Percentiles rank a stretch among this genome's conserved stretches.
Conservation (phyloP, 495 filamentous ascomycete species). For the Podospora sp. region DNA sequence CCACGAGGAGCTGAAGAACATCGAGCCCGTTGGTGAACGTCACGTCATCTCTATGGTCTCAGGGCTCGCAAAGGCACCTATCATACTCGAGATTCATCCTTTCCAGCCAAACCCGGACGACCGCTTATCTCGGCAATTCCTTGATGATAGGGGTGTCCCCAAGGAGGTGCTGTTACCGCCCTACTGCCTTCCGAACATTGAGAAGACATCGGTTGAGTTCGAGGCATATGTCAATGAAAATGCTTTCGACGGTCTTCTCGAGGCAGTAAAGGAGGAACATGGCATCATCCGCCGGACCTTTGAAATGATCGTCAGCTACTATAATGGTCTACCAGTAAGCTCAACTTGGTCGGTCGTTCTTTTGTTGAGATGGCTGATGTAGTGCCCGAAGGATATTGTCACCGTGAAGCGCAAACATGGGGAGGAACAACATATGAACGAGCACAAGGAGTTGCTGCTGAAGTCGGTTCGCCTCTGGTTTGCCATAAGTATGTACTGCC, state of each 20-base stretch:
- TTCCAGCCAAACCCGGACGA: constrained; percentile 39
- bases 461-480: constrained; percentile 45
- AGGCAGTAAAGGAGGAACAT: constrained; percentile 23
- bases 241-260: constrained; percentile 26
- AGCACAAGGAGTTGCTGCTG: constrained; percentile 32
- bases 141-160: constrained; percentile 23
- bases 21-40: constrained; percentile 31
- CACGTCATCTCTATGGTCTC: constrained; percentile 38
- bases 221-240: constrained; percentile 35
- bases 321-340: constrained; percentile 24
- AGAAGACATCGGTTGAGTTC: constrained; percentile 37
- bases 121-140: constrained; percentile 34
- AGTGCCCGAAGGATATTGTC: neutral
- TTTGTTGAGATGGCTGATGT: neutral
- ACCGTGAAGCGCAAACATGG: neutral
- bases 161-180: constrained; percentile 31
- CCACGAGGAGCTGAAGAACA: constrained; percentile 41
- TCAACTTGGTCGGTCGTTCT: neutral
- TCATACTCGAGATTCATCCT: constrained; percentile 37
- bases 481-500: constrained; percentile 41
- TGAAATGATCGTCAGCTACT: constrained; percentile 27
- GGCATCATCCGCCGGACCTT: constrained; percentile 28
- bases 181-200: constrained; percentile 42
- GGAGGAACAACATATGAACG: neutral
- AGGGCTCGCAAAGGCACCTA: constrained; percentile 32